Percentiles rank a stretch among this genome's conserved stretches.
These are phyloP conservation scores for Trichoderma brevicompactum DNA, from an alignment of 2,329 filamentous ascomycete species.

Conservation along the genomic window DNA sequence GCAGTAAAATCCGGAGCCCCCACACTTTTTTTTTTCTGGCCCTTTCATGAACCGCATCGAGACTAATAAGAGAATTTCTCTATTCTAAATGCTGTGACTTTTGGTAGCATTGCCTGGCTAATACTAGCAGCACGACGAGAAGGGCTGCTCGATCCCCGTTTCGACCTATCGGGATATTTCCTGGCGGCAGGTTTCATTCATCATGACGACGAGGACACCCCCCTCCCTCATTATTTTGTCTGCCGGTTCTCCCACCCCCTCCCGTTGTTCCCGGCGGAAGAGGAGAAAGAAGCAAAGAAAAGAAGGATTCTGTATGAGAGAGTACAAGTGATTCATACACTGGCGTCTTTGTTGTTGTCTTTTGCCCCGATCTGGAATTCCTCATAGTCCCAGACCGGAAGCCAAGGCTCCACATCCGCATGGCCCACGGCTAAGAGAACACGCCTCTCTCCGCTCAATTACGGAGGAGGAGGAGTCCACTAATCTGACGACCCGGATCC, in stretches of 20 bases:
- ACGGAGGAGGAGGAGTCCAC: neutral
- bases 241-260: too few relatives aligned
- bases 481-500: slow-evolving; percentile 10
- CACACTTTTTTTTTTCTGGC: neutral
- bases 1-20: slow-evolving; percentile 10
- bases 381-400: neutral
- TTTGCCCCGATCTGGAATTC: slow-evolving; percentile 23
- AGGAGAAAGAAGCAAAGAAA: neutral
- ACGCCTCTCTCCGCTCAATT: neutral
- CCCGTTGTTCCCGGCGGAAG: neutral
- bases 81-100: neutral
- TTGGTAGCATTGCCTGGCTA: neutral
- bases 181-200: neutral
- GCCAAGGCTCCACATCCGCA: slow-evolving; percentile 16
- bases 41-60: too few relatives aligned
- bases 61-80: too few relatives aligned
- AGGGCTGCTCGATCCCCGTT: too few relatives aligned
- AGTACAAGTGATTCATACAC: neutral
- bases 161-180: too few relatives aligned
- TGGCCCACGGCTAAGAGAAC: neutral
- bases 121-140: neutral
- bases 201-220: neutral
- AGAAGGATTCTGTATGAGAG: neutral
- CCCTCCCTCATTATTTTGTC: neutral
- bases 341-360: slow-evolving; percentile 20